A percentile compares a stretch with the other conserved stretches of the same genome.
These are phyloP conservation scores for Penicillium psychrofluorescens DNA, from an alignment of 495 filamentous ascomycete genomes.

Conservation along the genomic window DNA sequence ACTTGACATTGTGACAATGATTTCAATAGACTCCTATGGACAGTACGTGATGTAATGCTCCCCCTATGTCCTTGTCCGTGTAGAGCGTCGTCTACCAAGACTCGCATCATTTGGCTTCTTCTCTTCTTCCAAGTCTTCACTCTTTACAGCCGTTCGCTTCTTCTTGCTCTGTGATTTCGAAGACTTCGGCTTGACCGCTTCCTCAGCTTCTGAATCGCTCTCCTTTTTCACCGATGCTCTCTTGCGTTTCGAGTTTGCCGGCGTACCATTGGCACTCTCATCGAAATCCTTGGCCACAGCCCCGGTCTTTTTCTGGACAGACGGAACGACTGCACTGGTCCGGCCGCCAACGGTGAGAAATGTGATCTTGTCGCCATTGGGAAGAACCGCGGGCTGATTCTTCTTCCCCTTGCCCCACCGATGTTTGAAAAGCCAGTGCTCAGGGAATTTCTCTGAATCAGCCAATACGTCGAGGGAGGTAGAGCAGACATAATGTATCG, in stretches of 20 bases:
- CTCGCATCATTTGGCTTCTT: constrained; percentile 6
- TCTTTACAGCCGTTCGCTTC: constrained; percentile 13
- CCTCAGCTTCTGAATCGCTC: constrained; percentile 17
- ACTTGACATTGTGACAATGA: too few relatives aligned
- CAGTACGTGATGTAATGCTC: background rate
- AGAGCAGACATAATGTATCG: constrained; percentile 71
- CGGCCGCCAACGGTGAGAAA: constrained; percentile 82
- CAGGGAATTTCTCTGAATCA: constrained; percentile 76
- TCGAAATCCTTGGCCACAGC: constrained; percentile 30
- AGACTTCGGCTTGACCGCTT: constrained; percentile 15
- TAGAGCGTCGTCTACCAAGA: constrained; percentile 29
- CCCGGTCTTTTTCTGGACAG: constrained; percentile 76
- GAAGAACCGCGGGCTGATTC: constrained; percentile 54
- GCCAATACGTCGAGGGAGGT: constrained; percentile 71
- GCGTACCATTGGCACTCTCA: constrained; percentile 16
- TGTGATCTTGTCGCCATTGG: constrained; percentile 75
- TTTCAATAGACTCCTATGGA: background rate
- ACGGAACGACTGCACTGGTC: constrained; percentile 80
- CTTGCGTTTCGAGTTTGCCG: constrained; percentile 28
- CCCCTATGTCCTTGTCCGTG: constrained; percentile 22
- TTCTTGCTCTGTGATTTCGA: constrained; percentile 14
- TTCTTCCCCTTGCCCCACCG: constrained; percentile 89
- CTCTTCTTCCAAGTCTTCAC: constrained; percentile 13
- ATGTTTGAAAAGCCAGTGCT: constrained; percentile 87
- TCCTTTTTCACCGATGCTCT: constrained; percentile 26